A percentile compares a stretch with the other conserved stretches of the same genome.
These are phyloP conservation scores for Penicillium hordei DNA, from an alignment of 2,329 filamentous ascomycete species.

Conservation along the genomic window DNA sequence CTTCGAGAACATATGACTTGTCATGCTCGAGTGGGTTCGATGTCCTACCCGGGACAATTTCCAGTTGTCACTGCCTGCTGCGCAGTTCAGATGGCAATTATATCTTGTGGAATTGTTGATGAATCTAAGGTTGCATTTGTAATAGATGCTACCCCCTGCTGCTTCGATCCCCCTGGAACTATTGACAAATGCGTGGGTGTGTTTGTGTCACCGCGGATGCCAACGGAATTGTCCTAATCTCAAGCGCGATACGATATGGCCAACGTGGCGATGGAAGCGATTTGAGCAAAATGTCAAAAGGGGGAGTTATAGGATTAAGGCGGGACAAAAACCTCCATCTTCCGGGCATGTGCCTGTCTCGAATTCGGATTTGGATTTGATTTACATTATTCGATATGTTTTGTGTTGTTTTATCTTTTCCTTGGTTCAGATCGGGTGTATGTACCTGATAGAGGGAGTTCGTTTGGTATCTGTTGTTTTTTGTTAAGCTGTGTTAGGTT, in stretches of 20 bases:
- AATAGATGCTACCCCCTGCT: not conserved
- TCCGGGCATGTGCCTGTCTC: not conserved
- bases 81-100: not conserved
- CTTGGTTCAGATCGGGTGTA: not conserved
- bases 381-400: not conserved
- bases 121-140: not conserved
- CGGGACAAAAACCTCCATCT: not conserved
- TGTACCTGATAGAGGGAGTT: slow-evolving; percentile 1
- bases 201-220: not conserved
- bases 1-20: slow-evolving; percentile 6
- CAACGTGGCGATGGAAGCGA: not conserved
- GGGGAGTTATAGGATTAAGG: not conserved
- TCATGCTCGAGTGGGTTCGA: slow-evolving; percentile 1
- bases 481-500: not conserved
- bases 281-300: not conserved
- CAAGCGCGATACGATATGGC: not conserved
- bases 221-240: not conserved
- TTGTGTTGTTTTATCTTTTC: not conserved
- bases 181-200: not conserved
- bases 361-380: not conserved
- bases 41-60: not conserved
- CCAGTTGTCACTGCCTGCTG: not conserved
- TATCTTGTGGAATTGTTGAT: not conserved
- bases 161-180: not conserved
- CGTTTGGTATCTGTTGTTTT: not conserved